Percentiles rank a stretch among this genome's conserved stretches.
phyloP scores from a whole-genome alignment of 805 yeast species.

The Jamesozyma piceae region DNA sequence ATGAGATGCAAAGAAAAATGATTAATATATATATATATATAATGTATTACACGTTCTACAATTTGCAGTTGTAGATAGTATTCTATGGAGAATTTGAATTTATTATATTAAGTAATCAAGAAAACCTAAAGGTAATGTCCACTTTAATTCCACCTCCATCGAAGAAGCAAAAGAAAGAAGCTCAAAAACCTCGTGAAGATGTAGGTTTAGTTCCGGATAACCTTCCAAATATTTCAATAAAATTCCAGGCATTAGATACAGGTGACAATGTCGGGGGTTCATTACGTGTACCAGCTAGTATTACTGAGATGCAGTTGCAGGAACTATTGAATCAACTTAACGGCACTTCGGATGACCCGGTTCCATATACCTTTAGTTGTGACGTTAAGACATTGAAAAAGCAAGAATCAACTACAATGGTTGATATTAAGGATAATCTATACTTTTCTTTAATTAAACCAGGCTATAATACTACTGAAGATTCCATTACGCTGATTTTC shows the following conservation, averaged over 20 bases:
- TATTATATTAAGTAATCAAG: too few relatives aligned
- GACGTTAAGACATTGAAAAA: conserved; percentile 37
- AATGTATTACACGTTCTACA: too few relatives aligned
- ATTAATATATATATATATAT: too few relatives aligned
- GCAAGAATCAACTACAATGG: conserved; percentile 31
- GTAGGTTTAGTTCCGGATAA: conserved; percentile 58
- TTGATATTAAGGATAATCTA: conserved; percentile 71
- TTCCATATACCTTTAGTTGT: conserved; percentile 80
- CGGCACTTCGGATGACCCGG: conserved; percentile 66
- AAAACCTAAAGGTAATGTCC: conserved; percentile 47
- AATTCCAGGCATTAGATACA: conserved; percentile 87
- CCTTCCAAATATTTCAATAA: conserved; percentile 77
- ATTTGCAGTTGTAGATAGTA: too few relatives aligned
- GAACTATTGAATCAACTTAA: conserved; percentile 74
- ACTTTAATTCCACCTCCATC: conserved; percentile 90
- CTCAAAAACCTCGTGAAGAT: conserved; percentile 72
- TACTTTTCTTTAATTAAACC: conserved; percentile 80
- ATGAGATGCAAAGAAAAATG: conserved; percentile 1
- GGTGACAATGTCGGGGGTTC: conserved; percentile 81
- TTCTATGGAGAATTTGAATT: too few relatives aligned
- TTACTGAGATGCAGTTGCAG: conserved; percentile 78
- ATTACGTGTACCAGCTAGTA: conserved; percentile 83
- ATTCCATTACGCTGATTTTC: conserved; percentile 77
- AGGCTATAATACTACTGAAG: conserved; percentile 83
- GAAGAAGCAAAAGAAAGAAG: conserved; percentile 74